Base-by-base conservation (phyloP, 805 yeast species). In the Diddensiella transvaalensis region DNA sequence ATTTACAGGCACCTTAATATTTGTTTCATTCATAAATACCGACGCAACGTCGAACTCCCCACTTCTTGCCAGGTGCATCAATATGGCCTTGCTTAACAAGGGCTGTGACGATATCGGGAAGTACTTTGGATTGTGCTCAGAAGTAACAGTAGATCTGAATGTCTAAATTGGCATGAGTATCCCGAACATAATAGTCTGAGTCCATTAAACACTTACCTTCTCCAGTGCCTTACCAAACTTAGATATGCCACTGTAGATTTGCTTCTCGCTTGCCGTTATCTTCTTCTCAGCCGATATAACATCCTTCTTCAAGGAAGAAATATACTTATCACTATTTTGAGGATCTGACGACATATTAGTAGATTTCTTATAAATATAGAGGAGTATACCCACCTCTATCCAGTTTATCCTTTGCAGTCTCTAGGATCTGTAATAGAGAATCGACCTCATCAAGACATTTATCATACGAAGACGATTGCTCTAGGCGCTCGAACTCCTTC, bases 1-100 rank as follows among this genome's bases (percentile, higher is more conserved):
- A 22, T 57, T 60, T 4, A 60, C 44, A 61, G 72, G 42, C 52
- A 61, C 44, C 60, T 61, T 45, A 65, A 59, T 48, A 51, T 62
- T 42, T 46, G 63, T 45, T 59, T 64, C 70, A 48, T 61, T 52
- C 52, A 43, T 60, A 58, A 52, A 56, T 44, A 54, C 56, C 4
- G 63, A 58, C 11, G 74, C 71, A 1, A 68, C 61, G 3, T 63
- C 64, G 10, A 72, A 64, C 46, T 74, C 70, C n/a, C 77, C 78
- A 47, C 69, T 70, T n/a, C 80, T 64, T 8, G 73, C 60, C 18
- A 78, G 59, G 55, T 78, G 81, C 48, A 70, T 63, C 18, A 70
- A 69, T 6, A 78, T 66, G 0, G 79, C 78, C 15, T 61, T 60
- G 29, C 73, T 67, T 18, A 76, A 64, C 30, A 17, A 13, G 26